Evolutionary conservation across 1,139 yeast species (phyloP), one percentile per base, ranked within the genome.

Genomic region (Taphrina populina): DNA sequence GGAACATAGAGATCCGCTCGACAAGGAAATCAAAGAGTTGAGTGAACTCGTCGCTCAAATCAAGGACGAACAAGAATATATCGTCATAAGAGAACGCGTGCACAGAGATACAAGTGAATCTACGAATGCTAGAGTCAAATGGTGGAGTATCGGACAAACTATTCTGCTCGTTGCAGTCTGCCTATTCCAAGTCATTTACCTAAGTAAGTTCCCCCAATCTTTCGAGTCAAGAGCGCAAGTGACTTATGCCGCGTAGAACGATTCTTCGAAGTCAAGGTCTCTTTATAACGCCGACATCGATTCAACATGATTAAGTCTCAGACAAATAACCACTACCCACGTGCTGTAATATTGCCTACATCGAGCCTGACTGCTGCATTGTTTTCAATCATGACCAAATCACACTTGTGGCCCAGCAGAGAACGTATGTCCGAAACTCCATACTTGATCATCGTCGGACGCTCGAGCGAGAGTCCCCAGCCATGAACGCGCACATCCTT

Each of bases 381-480:
- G 60, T 82, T 83, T 74, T 92, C 97, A 66, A 94, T 85, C 73
- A 94, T 90, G 69, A 88, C 96, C 64, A 90, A 77, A 62, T 88
- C 81, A 51, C 88, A 96, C 74, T 90, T 90, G 73, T 90, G 96
- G 60, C 97, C 97, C 68, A 90, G 77, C 67, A 90, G 76, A 71
- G 88, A 96, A 78, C 97, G 83, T 67, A 94, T 94, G 71, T 94
- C 94, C 64, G 90, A 83, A 58, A 92, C 95, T 61, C 86, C 95
- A 69, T 94, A 94, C 73, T 92, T 94, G 72, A 94, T 94, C 99
- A 94, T 94, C 40, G 98, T 94, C 63, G 98, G 98, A 74, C 99
- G 84, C 73, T 94, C 99, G 69, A 94, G 78, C 37, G 95, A 85
- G 66, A 94, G 78, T 67, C 99, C 99, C 92, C 95, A 94, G 62